A percentile compares a stretch with the other conserved stretches of the same genome.
Conservation (phyloP, 2,329 filamentous ascomycete species). For the Fusarium zealandicum region DNA sequence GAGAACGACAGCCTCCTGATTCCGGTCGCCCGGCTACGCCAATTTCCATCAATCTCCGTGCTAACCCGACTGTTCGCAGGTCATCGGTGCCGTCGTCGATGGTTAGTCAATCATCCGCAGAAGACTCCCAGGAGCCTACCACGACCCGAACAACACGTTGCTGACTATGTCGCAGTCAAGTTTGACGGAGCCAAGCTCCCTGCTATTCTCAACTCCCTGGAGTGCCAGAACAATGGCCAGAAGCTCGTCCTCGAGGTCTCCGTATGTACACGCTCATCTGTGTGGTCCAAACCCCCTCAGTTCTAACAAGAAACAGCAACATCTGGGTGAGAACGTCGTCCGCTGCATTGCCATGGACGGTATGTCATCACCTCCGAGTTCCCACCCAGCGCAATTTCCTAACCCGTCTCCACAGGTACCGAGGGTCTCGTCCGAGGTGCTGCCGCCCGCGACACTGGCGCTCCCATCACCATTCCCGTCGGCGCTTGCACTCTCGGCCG, state of each 20-base stretch:
- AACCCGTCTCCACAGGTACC: conserved; percentile 71
- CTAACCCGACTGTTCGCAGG: conserved; percentile 60
- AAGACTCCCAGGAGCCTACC: conserved; percentile 19
- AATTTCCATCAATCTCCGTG: conserved; percentile 20
- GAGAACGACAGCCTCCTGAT: conserved; percentile 42
- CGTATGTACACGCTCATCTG: conserved; percentile 62
- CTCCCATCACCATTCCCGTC: conserved; percentile 96
- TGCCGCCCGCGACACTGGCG: conserved; percentile 85
- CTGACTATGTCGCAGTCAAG: conserved; percentile 74
- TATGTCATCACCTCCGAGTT: conserved; percentile 57
- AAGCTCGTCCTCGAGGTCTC: conserved; percentile 97
- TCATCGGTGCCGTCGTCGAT: conserved; percentile 99
- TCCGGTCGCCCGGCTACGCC: conserved; percentile 36
- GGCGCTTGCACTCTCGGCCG: conserved; percentile 92
- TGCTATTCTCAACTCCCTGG: conserved; percentile 95
- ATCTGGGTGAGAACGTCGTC: conserved; percentile 98
- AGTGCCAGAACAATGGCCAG: conserved; percentile 88
- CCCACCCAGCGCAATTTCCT: conserved; percentile 27
- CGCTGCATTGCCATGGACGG: conserved; percentile 99
- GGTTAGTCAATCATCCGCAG: conserved; percentile 66
- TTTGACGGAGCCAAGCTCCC: conserved; percentile 94
- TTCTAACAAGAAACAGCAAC: conserved; percentile 75
- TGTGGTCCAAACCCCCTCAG: conserved; percentile 13
- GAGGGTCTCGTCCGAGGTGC: conserved; percentile 98
- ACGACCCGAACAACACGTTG: neutral